Evolutionary conservation across 2,329 filamentous ascomycete genomes (phyloP).

Genomic region (Fonsecaea multimorphosa): DNA sequence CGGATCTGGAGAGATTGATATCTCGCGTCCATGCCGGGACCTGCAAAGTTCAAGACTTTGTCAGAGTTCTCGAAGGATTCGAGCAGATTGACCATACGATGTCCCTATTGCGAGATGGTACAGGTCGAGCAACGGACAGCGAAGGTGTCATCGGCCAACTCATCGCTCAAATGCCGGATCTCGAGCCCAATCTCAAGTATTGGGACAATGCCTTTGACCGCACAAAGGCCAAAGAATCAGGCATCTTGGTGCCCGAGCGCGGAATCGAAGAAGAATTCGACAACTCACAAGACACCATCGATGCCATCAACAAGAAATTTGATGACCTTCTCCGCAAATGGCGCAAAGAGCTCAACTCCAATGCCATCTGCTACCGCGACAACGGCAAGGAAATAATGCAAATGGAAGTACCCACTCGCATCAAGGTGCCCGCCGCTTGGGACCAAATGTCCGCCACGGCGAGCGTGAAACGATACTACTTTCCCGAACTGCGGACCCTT

Average conservation of each 20-base stretch:
- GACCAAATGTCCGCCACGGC: conserved; percentile 95
- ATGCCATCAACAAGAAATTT: conserved; percentile 75
- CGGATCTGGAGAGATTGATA: conserved; percentile 90
- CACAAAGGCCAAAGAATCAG: conserved; percentile 75
- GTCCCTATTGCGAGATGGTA: conserved; percentile 74
- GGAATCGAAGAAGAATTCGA: conserved; percentile 95
- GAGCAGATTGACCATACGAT: conserved; percentile 98
- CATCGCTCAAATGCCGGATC: conserved; percentile 82
- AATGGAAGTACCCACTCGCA: conserved; percentile 82
- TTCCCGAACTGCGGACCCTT: conserved; percentile 77
- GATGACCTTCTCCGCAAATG: conserved; percentile 73
- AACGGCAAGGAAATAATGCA: conserved; percentile 98
- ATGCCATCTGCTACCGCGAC: conserved; percentile 75
- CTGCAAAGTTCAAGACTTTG: conserved; percentile 91
- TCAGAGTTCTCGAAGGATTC: conserved; percentile 91
- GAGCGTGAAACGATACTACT: conserved; percentile 92
- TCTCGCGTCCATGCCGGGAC: conserved; percentile 90
- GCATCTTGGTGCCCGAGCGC: conserved; percentile 80
- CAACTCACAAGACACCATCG: conserved; percentile 75
- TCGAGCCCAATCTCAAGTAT: conserved; percentile 73
- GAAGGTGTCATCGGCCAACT: conserved; percentile 85
- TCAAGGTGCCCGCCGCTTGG: conserved; percentile 85
- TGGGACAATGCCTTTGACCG: conserved; percentile 96
- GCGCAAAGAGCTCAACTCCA: conserved; percentile 75
- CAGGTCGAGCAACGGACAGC: conserved; percentile 59